Evolutionary conservation across 352 stramenopile genomes (phyloP), one percentile per base, ranked within the genome.

Genomic region (Halophytophthora polymorphica): DNA sequence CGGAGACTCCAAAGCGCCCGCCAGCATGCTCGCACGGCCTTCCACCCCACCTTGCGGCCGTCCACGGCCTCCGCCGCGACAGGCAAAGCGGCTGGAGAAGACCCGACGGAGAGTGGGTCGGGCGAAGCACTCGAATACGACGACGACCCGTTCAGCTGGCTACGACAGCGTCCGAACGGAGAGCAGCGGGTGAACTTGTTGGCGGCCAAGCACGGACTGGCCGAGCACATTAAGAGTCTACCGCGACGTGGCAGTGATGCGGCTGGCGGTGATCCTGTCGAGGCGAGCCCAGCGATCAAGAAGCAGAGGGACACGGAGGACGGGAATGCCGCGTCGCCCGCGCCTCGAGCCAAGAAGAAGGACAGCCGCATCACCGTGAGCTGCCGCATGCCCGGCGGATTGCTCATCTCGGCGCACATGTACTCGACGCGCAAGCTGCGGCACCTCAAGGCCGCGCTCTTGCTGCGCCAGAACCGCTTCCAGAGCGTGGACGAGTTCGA

Each of bases 101-200:
- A 38, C 17, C 37, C 23, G 29, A 31, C 21, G 37, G 36, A 47
- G 21, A 12, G 11, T 49, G 15, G 13, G 6, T 14, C 41, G 31
- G 44, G 17, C 4, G 22, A 59, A 22, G 33, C 15, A 5, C 17
- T 15, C 12, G 47, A 46, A 63, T 37, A 45, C 2, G 47, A 53
- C 2, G 33, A 62, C 17, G 74, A 90, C 31, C 69, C 77, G 18
- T 84, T 89, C 40, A 78, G 76, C 17, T 89, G 78, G 78, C 45
- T 87, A 2, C 55, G 73, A 2, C 50, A 58, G 31, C 71, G 69
- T 25, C 69, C 71, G 0, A 69, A 80, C 29, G 75, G 75, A 12
- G 71, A 89, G 17, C 64, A 79, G 4, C 73, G 76, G n/a, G 65
- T 71, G 6, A 76, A 82, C 44, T 48, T 69, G 4, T 46, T 89